Base-by-base conservation (phyloP, 2,329 filamentous ascomycete genomes). In the Sporothrix pallida region DNA sequence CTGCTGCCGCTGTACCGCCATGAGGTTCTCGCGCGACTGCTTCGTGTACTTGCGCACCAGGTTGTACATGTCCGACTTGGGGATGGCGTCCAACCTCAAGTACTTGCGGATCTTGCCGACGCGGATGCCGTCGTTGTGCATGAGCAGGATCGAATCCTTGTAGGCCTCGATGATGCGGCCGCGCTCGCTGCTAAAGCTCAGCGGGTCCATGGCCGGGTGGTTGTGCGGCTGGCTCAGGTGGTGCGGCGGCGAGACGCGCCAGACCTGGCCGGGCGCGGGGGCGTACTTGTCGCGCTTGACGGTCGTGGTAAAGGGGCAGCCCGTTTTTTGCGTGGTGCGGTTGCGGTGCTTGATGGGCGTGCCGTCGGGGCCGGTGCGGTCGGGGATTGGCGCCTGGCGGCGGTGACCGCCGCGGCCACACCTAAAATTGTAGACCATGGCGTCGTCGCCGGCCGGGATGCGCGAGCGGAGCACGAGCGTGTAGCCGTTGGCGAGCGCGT, bases 51-150 rank as follows among this genome's bases (percentile, higher is more conserved):
- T 62, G n/a, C 58, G 58, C 2, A 62, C 31, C 8, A 56, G 8
- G 20, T 56, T 56, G 52, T 56, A 56, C 13, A 56, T 9, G 20
- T 56, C 52, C 52, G 52, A n/a, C 17, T 20, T 20, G 52, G 52
- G 52, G 17, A 56, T 13, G 8, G 13, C 52, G 17, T 17, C 8
- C 52, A 56, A n/a, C 20, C 23, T 56, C 2, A 56, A 5, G 20
- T 56, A 56, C 52, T 56, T 17, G 52, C 52, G 52, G 17, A 56
- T 56, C 52, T 56, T 56, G 52, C 52, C 20, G 15, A 23, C 17
- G n/a, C 52, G 52, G 20, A 56, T 56, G n/a, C 52, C 52, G 52
- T 56, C 52, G 52, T 56, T 56, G 20, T 56, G 52, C 52, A 56
- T 56, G 10, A 56, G 4, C 52, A 56, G n/a, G 10, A 56, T 56